These are phyloP conservation scores for Hirsutella thompsonii DNA, from an alignment of 2,329 filamentous ascomycete species.

Conservation along the genomic window DNA sequence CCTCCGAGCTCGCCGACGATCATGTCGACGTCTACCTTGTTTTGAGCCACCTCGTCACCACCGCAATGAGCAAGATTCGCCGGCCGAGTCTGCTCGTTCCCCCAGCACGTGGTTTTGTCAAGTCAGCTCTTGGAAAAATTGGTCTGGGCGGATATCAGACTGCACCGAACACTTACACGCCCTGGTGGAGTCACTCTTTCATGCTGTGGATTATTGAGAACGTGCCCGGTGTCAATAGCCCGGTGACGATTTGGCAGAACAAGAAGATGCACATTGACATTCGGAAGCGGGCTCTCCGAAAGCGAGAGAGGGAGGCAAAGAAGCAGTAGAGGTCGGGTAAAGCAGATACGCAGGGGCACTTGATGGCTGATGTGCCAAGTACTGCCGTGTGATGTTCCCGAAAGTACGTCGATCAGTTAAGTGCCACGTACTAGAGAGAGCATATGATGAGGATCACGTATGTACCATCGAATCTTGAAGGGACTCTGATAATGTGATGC, in stretches of 20 bases:
- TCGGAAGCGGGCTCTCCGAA: slow-evolving; percentile 67
- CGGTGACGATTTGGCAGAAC: slow-evolving; percentile 35
- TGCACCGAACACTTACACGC: slow-evolving; percentile 74
- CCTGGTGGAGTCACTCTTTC: slow-evolving; percentile 83
- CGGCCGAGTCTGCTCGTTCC: slow-evolving; percentile 67
- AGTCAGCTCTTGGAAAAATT: slow-evolving; percentile 64
- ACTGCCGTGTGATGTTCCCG: too few relatives aligned
- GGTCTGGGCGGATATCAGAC: slow-evolving; percentile 69
- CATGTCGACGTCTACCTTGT: slow-evolving; percentile 86
- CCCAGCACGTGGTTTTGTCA: slow-evolving; percentile 71
- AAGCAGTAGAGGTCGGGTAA: slow-evolving; percentile 29
- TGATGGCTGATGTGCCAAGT: too few relatives aligned
- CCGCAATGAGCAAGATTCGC: slow-evolving; percentile 93
- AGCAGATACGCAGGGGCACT: too few relatives aligned
- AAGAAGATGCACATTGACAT: slow-evolving; percentile 70
- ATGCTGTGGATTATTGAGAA: slow-evolving; percentile 73
- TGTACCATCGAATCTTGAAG: too few relatives aligned
- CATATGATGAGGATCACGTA: too few relatives aligned
- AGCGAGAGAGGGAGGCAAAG: slow-evolving; percentile 72
- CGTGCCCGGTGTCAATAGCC: slow-evolving; percentile 36
- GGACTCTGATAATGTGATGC: too few relatives aligned
- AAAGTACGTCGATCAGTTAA: too few relatives aligned
- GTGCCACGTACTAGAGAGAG: too few relatives aligned
- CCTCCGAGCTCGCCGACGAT: slow-evolving; percentile 65
- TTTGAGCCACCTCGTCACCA: slow-evolving; percentile 85